These are phyloP conservation scores for Stachybotrys chlorohalonatus DNA, from an alignment of 2,329 filamentous ascomycete species.

Conservation along the genomic window DNA sequence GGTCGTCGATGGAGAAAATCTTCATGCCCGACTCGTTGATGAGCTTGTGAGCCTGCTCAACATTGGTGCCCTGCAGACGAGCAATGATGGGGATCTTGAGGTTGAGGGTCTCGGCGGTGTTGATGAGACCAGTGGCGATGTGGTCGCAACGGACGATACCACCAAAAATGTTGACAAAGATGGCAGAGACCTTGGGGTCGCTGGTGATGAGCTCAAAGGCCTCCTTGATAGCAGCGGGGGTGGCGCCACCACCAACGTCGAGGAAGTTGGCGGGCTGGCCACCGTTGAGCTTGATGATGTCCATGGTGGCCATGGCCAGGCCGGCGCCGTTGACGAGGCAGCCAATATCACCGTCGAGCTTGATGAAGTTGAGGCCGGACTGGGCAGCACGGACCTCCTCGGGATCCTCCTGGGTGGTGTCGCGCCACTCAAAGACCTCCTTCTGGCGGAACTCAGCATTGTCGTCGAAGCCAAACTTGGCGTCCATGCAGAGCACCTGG, in stretches of 20 bases:
- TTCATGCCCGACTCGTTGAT: conserved; percentile 98
- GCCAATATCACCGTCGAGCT: conserved; percentile 98
- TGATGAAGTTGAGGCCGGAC: conserved; percentile 98
- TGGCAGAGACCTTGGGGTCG: conserved; percentile 94
- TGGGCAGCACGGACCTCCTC: conserved; percentile 96
- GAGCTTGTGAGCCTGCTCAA: conserved; percentile 83
- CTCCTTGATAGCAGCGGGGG: conserved; percentile 90
- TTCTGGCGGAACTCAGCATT: conserved; percentile 98
- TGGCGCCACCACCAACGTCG: conserved; percentile 95
- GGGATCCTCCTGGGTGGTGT: conserved; percentile 89
- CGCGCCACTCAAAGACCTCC: conserved; percentile 90
- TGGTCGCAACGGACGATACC: conserved; percentile 97
- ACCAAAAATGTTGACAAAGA: conserved; percentile 99
- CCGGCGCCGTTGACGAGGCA: conserved; percentile 98
- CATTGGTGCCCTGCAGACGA: conserved; percentile 96
- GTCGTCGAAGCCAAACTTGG: conserved; percentile 98
- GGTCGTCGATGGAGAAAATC: conserved; percentile 99
- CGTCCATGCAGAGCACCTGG: conserved; percentile 98
- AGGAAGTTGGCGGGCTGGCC: conserved; percentile 96
- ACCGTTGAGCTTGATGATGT: conserved; percentile 99
- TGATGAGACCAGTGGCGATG: conserved; percentile 92
- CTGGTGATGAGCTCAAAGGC: conserved; percentile 98
- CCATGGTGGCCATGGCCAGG: conserved; percentile 99
- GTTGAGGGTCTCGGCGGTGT: conserved; percentile 90
- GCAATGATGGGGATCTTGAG: conserved; percentile 95